phyloP scores from a whole-genome alignment of 371 early-diverging fungal species.

The Mucor circinelloides region DNA sequence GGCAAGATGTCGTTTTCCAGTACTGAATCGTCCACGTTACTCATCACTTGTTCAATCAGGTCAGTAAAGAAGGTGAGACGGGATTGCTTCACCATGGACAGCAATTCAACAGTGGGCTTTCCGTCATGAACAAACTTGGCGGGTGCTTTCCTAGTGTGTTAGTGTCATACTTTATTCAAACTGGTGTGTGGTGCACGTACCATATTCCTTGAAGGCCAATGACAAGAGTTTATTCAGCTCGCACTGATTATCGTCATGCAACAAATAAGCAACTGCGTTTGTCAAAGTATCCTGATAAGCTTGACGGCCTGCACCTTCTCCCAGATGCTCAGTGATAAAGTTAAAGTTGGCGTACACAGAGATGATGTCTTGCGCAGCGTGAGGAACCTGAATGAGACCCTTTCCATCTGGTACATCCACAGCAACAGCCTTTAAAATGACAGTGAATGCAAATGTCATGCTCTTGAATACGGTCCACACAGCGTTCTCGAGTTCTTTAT shows the following conservation, averaged over 20 bases:
- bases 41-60: slow-evolving; percentile 57
- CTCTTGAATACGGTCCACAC: slow-evolving; percentile 48
- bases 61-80: slow-evolving; percentile 57
- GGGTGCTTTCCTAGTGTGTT: slow-evolving; percentile 3
- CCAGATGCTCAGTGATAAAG: slow-evolving; percentile 43
- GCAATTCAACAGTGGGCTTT: slow-evolving; percentile 21
- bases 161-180: background rate
- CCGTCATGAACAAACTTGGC: slow-evolving; percentile 17
- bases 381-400: slow-evolving; percentile 25
- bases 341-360: slow-evolving; percentile 44
- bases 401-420: slow-evolving; percentile 40
- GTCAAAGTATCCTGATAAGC: slow-evolving; percentile 53
- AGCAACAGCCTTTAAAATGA: slow-evolving; percentile 42
- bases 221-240: slow-evolving; percentile 40
- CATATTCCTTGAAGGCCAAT: slow-evolving; percentile 42
- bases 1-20: slow-evolving; percentile 55
- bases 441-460: slow-evolving; percentile 45
- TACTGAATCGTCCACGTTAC: slow-evolving; percentile 43
- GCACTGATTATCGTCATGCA: slow-evolving; percentile 34
- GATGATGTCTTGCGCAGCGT: slow-evolving; percentile 44
- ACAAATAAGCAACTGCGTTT: slow-evolving; percentile 45
- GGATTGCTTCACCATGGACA: slow-evolving; percentile 46
- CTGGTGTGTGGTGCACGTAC: too few species aligned
- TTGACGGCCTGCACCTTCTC: slow-evolving; percentile 40
- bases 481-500: slow-evolving; percentile 22